Evolutionary conservation across 495 filamentous ascomycete species (phyloP).

Genomic region (Lophiostoma macrostomum): DNA sequence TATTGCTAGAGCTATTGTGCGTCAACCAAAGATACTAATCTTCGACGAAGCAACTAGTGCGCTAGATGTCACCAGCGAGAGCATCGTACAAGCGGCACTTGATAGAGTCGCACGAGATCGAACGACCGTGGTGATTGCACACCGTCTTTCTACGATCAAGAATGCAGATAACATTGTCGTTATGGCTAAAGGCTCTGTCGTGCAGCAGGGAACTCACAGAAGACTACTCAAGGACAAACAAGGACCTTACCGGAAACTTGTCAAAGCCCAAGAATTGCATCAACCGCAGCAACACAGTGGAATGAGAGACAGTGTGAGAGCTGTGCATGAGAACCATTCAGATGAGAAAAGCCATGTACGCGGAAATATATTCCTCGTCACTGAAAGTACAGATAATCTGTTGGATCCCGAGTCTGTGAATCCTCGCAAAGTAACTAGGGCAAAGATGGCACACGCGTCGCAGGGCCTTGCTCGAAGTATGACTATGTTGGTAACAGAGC

Average conservation of each 20-base stretch:
- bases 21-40: constrained; percentile 83
- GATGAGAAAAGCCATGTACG: background rate
- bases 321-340: constrained; percentile 22
- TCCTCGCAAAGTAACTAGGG: constrained; percentile 38
- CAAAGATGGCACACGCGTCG: constrained; percentile 60
- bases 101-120: constrained; percentile 82
- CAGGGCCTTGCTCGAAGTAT: constrained; percentile 61
- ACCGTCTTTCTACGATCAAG: constrained; percentile 90
- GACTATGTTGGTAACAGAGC: constrained; percentile 49
- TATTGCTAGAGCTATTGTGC: constrained; percentile 69
- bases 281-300: no score
- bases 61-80: constrained; percentile 90
- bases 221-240: constrained; percentile 49
- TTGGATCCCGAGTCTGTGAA: background rate
- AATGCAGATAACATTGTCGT: constrained; percentile 93
- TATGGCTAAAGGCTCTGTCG: constrained; percentile 73
- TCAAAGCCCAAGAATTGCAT: constrained; percentile 34
- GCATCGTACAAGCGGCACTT: constrained; percentile 90
- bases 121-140: constrained; percentile 93
- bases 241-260: constrained; percentile 35
- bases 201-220: constrained; percentile 82
- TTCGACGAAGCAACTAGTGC: constrained; percentile 93
- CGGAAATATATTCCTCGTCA: background rate
- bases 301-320: background rate
- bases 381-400: no score